These are phyloP conservation scores for Ananas comosus DNA, from an alignment of 176 grass and related monocot species.

Conservation along the genomic window DNA sequence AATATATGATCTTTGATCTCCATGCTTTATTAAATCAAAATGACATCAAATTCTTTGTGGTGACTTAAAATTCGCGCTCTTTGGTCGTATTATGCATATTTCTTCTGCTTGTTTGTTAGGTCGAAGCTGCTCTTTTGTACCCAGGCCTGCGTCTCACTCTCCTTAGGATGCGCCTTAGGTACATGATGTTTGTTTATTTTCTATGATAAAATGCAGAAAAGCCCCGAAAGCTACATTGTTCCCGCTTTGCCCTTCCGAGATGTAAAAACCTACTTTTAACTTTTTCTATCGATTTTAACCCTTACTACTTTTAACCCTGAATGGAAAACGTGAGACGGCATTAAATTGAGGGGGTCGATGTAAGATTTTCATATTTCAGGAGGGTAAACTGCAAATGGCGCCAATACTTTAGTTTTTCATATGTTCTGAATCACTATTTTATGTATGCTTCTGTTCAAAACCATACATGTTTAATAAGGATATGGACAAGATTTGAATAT, in stretches of 20 bases:
- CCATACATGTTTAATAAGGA: not conserved
- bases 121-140: conserved; percentile 75
- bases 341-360: no score
- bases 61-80: not conserved
- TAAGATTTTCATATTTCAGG: no score
- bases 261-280: no score
- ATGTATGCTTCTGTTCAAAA: not conserved
- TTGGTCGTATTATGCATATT: conserved; percentile 10
- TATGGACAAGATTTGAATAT: no score
- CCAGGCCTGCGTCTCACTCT: conserved; percentile 61
- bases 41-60: not conserved
- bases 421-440: conserved; percentile 6
- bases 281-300: no score
- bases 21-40: not conserved
- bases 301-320: no score
- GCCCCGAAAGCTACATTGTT: no score
- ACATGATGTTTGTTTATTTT: conserved; percentile 5
- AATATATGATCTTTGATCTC: conserved; percentile 3
- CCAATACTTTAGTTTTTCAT: no score
- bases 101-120: conserved; percentile 33
- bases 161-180: conserved; percentile 78
- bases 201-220: no score
- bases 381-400: no score
- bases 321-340: no score
- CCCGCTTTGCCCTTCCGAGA: no score